Evolutionary conservation across 2,329 filamentous ascomycete genomes (phyloP), one percentile per base, ranked within the genome.

Genomic region (Mycocentrospora acerina): DNA sequence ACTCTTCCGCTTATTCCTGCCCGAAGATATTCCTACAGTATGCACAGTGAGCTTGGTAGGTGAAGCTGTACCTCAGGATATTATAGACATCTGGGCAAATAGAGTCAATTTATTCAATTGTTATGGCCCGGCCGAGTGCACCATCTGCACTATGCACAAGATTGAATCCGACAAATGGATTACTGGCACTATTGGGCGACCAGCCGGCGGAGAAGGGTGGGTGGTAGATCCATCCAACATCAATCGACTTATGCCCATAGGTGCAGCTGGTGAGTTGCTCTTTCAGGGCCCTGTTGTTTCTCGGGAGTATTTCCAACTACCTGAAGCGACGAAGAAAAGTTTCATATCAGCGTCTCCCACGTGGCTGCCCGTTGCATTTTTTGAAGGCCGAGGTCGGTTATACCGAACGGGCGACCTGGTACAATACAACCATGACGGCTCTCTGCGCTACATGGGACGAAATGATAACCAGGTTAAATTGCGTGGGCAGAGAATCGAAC

Each of bases 41-140:
- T 67, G 60, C 37, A 65, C 63, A 0, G 53, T 77, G 10, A 49
- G 66, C 3, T 53, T 68, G 4, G 69, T 67, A 7, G 72, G 72
- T 8, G 72, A 75, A 35, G 64, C n/a, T 7, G 13, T 44, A 7
- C 24, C 32, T 13, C 17, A 22, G 12, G 11, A 15, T 13, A 24
- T 31, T 13, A 16, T 42, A 1, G 22, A 43, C 3, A 44, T 29
- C 2, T 55, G 46, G 40, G 38, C 51, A 3, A 19, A 24, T 12
- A 7, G 32, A 6, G 24, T 51, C 7, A 27, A 49, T 7, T 30
- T 54, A 1, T 33, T 40, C 13, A 48, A 47, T 8, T 31, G 22
- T 4, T 56, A 52, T 26, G 53, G 53, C 3, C 50, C 48, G 1
- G 35, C 19, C 13, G 45, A 48, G 19, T 39, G 34, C 27, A 35